Evolutionary conservation across 352 stramenopile species (phyloP), one percentile per base, ranked within the genome.

Genomic region (Pythium aristosporum): DNA sequence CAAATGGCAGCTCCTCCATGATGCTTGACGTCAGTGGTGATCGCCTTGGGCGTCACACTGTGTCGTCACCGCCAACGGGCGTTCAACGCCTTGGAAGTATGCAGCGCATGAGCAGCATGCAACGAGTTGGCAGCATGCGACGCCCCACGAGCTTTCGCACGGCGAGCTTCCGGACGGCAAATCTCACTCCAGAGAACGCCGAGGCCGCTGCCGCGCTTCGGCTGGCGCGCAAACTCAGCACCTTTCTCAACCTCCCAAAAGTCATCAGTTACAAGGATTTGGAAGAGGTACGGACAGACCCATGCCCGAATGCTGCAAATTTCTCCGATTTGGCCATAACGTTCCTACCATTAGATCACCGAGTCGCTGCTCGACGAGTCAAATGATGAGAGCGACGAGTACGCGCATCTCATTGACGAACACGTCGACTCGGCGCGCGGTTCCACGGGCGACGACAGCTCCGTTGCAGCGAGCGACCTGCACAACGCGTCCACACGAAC

Each of bases 261-360:
- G 74, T 86, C 39, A 89, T 91, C 62, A 91, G 82, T 58, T 89
- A 88, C 63, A 68, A 76, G 16, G 82, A 91, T 23, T 57, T 91
- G 4, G 80, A 91, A 69, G 73, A 78, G 70, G 81, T 87, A 39
- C 34, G 34, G 34, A 39, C 8, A 39, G 34, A 39, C 11, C 6
- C 34, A 11, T 1, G 11, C 8, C 8, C 34, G 8, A 13, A 3
- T 10, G 34, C 2, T 10, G 34, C 34, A 39, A 36, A 36, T 5
- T 36, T n/a, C 28, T 28, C n/a, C n/a, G 42, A 46, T 10, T 58
- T 61, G 50, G 32, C 1, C 32, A 23, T n/a, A 8, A 12, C 25
- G 25, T 30, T 30, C 5, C 25, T 5, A 30, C 25, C 25, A 30
- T 7, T 52, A 90, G 80, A 91, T 91, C 62, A 91, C 82, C 3